phyloP scores from a whole-genome alignment of 108 stramenopile species.

The Cyclotella atomus region DNA sequence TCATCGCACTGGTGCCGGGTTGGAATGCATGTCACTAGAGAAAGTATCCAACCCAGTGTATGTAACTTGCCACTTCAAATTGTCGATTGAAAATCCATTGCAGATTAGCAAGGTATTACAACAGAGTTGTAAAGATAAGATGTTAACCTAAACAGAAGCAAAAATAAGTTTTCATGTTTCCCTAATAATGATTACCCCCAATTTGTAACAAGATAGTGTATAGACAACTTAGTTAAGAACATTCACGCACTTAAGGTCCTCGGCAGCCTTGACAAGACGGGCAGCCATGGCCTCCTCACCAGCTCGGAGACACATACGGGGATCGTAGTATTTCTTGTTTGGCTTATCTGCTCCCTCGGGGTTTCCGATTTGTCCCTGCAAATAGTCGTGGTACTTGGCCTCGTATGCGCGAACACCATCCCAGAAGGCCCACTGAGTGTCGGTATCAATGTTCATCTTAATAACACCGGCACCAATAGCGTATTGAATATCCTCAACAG shows the following conservation, averaged over 20 bases:
- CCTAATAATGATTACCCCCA: conserved; percentile 8
- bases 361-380: conserved; percentile 97
- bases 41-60: no score
- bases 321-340: conserved; percentile 99
- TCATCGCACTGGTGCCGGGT: no score
- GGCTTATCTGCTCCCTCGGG: conserved; percentile 95
- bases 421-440: conserved; percentile 97
- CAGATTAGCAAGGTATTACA: background rate
- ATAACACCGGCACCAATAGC: conserved; percentile 93
- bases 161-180: background rate
- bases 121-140: background rate
- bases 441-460: conserved; percentile 99
- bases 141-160: background rate
- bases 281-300: conserved; percentile 94
- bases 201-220: conserved; percentile 12
- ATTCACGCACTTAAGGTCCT: conserved; percentile 92
- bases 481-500: conserved; percentile 89
- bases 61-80: no score
- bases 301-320: conserved; percentile 86
- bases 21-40: no score
- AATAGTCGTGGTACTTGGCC: conserved; percentile 92
- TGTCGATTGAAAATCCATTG: background rate
- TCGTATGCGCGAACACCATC: conserved; percentile 90
- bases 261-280: conserved; percentile 87
- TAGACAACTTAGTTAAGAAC: conserved; percentile 77